A percentile compares a stretch with the other conserved stretches of the same genome.
Evolutionary conservation across 139 green algal genomes (phyloP).

Genomic region (Chlamydomonas incerta): DNA sequence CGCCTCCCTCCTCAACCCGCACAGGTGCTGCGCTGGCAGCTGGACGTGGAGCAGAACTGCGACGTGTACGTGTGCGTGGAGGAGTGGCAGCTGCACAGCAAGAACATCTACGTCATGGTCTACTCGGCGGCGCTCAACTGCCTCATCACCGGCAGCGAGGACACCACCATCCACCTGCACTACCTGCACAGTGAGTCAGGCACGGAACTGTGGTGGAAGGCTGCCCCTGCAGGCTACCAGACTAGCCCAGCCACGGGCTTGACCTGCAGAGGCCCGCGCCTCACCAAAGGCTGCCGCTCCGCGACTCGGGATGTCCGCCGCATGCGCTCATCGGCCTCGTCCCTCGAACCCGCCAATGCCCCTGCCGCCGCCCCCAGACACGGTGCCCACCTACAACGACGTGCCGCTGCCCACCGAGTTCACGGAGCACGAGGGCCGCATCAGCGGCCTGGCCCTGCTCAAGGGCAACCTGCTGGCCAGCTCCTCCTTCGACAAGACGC

Average conservation of each 20-base stretch:
- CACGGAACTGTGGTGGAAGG: no score
- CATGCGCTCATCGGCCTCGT: no score
- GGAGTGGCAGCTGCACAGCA: constrained; percentile 53
- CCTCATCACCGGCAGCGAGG: constrained; percentile 71
- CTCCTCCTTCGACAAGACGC: constrained; percentile 61
- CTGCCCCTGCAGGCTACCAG: no score
- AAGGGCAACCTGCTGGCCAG: constrained; percentile 59
- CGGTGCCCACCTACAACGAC: constrained; percentile 55
- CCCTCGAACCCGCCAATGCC: background rate
- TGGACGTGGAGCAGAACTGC: constrained; percentile 77
- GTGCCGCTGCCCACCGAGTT: constrained; percentile 59
- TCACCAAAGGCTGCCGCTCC: no score
- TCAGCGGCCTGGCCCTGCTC: constrained; percentile 66
- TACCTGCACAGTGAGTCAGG: constrained; percentile 50
- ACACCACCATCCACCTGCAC: constrained; percentile 69
- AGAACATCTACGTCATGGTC: constrained; percentile 67
- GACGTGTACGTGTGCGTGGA: constrained; percentile 72
- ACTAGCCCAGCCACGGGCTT: no score
- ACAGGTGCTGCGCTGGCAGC: constrained; percentile 66
- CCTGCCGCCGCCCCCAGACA: background rate
- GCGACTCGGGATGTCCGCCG: no score
- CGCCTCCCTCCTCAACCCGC: no score
- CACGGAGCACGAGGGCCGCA: constrained; percentile 55
- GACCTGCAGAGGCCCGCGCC: no score
- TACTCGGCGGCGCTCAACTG: constrained; percentile 62